Conservation (phyloP, 768 basidiomycete genomes). For the Krasilnikovozyma curviuscula region DNA sequence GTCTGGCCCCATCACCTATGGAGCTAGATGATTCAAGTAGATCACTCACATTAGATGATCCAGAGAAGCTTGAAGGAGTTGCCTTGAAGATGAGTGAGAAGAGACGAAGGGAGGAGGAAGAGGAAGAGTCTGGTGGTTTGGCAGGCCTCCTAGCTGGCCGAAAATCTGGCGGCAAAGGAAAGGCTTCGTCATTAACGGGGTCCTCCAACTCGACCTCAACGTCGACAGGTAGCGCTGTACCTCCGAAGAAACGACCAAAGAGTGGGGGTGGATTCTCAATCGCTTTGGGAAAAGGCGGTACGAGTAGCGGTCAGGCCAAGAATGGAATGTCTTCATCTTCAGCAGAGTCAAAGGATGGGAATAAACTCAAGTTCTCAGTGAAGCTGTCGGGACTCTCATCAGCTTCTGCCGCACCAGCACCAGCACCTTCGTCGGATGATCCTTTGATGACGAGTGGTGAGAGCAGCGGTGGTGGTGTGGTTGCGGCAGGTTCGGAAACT, state of each 20-base stretch:
- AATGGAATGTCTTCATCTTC: background rate
- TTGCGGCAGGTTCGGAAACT: no score
- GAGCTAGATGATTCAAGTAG: conserved; percentile 20
- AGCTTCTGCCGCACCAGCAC: no score
- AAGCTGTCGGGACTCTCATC: no score
- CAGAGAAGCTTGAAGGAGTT: conserved; percentile 24
- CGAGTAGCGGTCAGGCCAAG: background rate
- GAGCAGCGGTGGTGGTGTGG: no score
- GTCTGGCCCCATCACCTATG: conserved; percentile 18
- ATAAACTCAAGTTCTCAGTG: conserved; percentile 6
- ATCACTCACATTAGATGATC: conserved; percentile 24
- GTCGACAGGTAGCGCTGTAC: no score
- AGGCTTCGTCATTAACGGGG: no score
- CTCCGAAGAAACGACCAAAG: no score
- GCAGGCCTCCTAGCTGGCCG: conserved; percentile 3
- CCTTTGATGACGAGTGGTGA: no score
- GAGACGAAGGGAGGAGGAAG: conserved; percentile 44
- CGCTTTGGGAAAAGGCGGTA: no score
- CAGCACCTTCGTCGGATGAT: no score
- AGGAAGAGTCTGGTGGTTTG: conserved; percentile 35
- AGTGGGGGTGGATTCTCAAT: no score
- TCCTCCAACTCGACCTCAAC: background rate
- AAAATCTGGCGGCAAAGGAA: background rate
- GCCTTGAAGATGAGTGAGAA: conserved; percentile 45
- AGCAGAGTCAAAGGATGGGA: background rate